phyloP scores from a whole-genome alignment of 208 protist species.

The Acanthamoeba royreba region DNA sequence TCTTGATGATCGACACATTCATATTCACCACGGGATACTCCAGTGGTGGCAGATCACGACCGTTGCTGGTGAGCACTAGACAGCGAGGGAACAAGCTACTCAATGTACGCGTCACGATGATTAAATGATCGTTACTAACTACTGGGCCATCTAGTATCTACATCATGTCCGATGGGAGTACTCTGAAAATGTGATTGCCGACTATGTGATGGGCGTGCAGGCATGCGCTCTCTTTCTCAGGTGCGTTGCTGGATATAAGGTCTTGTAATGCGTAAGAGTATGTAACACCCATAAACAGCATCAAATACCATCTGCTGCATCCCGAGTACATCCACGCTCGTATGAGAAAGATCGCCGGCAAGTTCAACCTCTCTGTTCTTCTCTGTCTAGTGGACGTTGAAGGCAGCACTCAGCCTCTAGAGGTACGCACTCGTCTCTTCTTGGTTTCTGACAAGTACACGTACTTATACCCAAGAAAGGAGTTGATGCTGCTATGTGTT shows the following conservation, averaged over 20 bases:
- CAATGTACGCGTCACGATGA: neutral
- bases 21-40: neutral
- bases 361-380: slow-evolving; percentile 50
- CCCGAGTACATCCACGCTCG: slow-evolving; percentile 56
- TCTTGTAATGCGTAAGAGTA: neutral
- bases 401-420: neutral
- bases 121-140: neutral
- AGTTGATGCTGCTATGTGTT: neutral
- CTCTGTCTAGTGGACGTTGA: slow-evolving; percentile 62
- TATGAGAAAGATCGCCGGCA: slow-evolving; percentile 36
- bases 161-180: neutral
- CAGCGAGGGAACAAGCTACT: slow-evolving; percentile 65
- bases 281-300: neutral
- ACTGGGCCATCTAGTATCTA: neutral
- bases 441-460: neutral
- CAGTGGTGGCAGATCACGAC: neutral
- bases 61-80: slow-evolving; percentile 12
- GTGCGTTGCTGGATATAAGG: neutral
- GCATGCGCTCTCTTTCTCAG: neutral
- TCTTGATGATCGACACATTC: neutral
- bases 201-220: neutral
- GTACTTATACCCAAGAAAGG: neutral
- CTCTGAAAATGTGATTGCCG: neutral
- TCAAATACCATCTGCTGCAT: slow-evolving; percentile 66
- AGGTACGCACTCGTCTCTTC: neutral